Evolutionary conservation across 768 basidiomycete genomes (phyloP).

Genomic region (Lactarius psammicola): DNA sequence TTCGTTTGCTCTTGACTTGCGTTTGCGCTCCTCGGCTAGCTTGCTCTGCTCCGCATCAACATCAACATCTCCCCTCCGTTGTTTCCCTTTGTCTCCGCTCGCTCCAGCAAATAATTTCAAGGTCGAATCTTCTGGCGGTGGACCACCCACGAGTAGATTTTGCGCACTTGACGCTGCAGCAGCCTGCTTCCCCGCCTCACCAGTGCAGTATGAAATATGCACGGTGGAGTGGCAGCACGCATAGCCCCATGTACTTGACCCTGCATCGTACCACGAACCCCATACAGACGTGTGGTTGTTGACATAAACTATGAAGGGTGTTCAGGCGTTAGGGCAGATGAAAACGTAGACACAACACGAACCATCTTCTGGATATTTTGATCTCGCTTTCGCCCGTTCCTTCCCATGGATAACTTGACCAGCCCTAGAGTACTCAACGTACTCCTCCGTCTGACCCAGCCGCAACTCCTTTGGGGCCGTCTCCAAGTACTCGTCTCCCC

Average conservation of each 20-base stretch:
- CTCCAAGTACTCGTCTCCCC: constrained; percentile 90
- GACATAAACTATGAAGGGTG: constrained; percentile 57
- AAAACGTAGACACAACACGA: constrained; percentile 35
- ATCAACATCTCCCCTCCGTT: constrained; percentile 16
- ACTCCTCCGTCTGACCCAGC: constrained; percentile 95
- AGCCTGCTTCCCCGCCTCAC: constrained; percentile 79
- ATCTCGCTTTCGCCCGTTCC: constrained; percentile 81
- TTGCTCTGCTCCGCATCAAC: constrained; percentile 30
- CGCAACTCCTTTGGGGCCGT: constrained; percentile 87
- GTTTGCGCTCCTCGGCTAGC: constrained; percentile 30
- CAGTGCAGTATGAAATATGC: constrained; percentile 90
- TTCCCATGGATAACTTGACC: constrained; percentile 90
- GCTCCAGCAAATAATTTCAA: constrained; percentile 7
- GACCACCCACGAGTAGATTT: constrained; percentile 49
- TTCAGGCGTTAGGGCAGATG: constrained; percentile 8
- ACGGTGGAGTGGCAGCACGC: constrained; percentile 89
- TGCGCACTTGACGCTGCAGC: constrained; percentile 72
- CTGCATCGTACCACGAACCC: constrained; percentile 90
- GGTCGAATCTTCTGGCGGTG: constrained; percentile 21
- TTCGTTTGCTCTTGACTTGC: constrained; percentile 38
- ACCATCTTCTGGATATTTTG: constrained; percentile 98
- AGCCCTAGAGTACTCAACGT: constrained; percentile 93
- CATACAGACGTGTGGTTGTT: constrained; percentile 97
- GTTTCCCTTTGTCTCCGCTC: constrained; percentile 32
- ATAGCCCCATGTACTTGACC: constrained; percentile 82